Conservation (phyloP, 2,329 filamentous ascomycete genomes). For the Pestalotiopsis sp. region DNA sequence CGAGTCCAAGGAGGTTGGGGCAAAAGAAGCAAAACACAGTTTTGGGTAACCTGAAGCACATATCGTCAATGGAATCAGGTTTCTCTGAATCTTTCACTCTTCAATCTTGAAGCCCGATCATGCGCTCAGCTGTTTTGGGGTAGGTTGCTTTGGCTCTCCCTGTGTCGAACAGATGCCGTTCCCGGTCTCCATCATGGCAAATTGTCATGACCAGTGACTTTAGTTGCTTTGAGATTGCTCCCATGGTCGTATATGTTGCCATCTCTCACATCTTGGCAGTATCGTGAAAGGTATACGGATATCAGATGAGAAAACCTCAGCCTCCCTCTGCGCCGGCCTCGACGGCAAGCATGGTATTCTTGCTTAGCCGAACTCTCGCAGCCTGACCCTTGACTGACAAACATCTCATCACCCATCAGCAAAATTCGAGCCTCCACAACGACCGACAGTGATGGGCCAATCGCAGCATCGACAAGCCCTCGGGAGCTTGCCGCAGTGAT, state of each 20-base stretch:
- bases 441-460: neutral
- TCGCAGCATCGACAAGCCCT: conserved; percentile 3
- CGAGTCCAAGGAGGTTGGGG: neutral
- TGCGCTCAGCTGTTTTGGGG: neutral
- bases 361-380: neutral
- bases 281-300: neutral
- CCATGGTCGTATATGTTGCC: neutral
- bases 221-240: neutral
- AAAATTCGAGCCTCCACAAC: neutral
- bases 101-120: neutral
- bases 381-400: neutral
- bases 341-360: neutral
- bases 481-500: neutral
- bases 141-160: neutral
- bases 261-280: conserved; percentile 5
- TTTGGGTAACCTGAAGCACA: neutral
- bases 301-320: conserved; percentile 4
- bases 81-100: neutral
- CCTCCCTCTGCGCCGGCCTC: neutral
- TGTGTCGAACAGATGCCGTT: neutral
- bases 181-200: neutral
- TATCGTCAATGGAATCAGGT: neutral
- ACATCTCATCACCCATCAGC: neutral
- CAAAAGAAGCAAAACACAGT: neutral
- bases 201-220: neutral